A percentile compares a stretch with the other conserved stretches of the same genome.
These are phyloP conservation scores for Daldinia childiae DNA, from an alignment of 495 filamentous ascomycete species.

Conservation along the genomic window DNA sequence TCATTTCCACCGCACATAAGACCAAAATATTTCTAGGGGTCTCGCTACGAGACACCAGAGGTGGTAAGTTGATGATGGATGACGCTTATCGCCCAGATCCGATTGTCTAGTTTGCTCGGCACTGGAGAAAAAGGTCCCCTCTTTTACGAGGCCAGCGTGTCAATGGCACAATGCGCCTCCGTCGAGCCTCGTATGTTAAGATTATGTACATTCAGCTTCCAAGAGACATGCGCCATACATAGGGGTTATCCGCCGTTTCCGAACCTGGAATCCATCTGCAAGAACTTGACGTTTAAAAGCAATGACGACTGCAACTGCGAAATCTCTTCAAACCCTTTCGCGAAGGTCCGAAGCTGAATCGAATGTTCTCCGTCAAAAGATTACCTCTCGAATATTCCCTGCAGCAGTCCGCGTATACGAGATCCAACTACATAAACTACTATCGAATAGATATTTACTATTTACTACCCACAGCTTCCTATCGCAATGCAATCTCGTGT, in stretches of 20 bases:
- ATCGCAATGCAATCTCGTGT: conserved; percentile 1
- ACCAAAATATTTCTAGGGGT: conserved; percentile 23
- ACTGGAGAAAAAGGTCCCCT: conserved; percentile 22
- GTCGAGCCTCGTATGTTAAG: conserved; percentile 39
- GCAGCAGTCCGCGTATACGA: conserved; percentile 1
- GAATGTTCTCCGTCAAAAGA: neutral
- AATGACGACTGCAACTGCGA: neutral
- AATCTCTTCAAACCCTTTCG: neutral
- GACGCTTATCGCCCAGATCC: conserved; percentile 26
- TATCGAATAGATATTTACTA: neutral
- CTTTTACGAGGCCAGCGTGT: conserved; percentile 44
- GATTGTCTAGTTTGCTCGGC: conserved; percentile 32
- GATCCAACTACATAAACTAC: neutral
- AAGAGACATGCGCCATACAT: neutral
- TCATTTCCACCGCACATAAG: conserved; percentile 14
- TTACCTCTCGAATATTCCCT: neutral
- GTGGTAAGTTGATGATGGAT: conserved; percentile 5
- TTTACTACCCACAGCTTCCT: neutral
- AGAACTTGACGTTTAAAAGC: conserved; percentile 30
- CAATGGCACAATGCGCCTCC: conserved; percentile 17
- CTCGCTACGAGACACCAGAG: conserved; percentile 1
- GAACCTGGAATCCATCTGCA: conserved; percentile 16
- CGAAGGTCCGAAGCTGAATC: neutral
- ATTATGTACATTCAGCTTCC: conserved; percentile 23
- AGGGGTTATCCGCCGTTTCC: conserved; percentile 29